Evolutionary conservation across 1,139 yeast genomes (phyloP).

Genomic region (Saccharomyces hybrid): DNA sequence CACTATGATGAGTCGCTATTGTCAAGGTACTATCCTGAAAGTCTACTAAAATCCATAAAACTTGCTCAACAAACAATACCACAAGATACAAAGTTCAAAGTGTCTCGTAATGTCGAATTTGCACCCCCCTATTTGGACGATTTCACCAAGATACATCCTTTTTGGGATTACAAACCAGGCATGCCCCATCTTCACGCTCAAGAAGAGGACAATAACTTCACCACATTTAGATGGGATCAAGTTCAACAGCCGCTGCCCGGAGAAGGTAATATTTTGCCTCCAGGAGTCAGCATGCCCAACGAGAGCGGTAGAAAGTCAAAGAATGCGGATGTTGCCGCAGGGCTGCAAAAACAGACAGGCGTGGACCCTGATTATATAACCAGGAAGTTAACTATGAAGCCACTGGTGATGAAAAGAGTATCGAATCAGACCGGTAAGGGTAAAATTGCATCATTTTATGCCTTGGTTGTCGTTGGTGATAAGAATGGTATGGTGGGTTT

Average conservation of each 20-base stretch:
- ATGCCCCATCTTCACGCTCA: constrained; percentile 34
- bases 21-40: constrained; percentile 27
- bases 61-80: constrained; percentile 76
- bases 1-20: constrained; percentile 15
- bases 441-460: constrained; percentile 77
- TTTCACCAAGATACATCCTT: constrained; percentile 47
- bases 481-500: constrained; percentile 88
- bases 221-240: constrained; percentile 34
- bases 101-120: constrained; percentile 37
- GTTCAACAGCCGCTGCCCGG: constrained; percentile 24
- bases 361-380: constrained; percentile 59
- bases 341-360: constrained; percentile 66
- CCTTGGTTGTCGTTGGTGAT: constrained; percentile 88
- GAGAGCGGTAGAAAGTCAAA: constrained; percentile 19
- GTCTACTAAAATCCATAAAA: constrained; percentile 66
- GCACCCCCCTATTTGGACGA: constrained; percentile 60
- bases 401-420: constrained; percentile 69
- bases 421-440: constrained; percentile 94
- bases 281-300: constrained; percentile 32
- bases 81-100: constrained; percentile 29
- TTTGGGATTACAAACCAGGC: constrained; percentile 46
- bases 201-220: constrained; percentile 32
- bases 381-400: constrained; percentile 52
- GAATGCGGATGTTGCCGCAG: constrained; percentile 40
- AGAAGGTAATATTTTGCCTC: constrained; percentile 33